These are phyloP conservation scores for Penicillium maclennaniae DNA, from an alignment of 495 filamentous ascomycete genomes.

Conservation along the genomic window DNA sequence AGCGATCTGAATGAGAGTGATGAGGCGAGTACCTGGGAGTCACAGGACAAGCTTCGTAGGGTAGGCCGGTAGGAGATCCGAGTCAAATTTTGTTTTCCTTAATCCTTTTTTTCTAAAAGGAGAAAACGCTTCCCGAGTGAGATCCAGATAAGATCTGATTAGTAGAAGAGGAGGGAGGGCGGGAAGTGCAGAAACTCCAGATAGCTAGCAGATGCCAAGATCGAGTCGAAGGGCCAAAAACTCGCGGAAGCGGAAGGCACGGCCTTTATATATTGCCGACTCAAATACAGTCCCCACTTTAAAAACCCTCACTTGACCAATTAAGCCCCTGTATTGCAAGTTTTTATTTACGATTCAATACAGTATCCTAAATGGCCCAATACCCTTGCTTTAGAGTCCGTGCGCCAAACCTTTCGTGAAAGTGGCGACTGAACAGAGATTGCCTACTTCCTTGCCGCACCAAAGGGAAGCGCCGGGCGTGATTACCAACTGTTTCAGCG, in stretches of 20 bases:
- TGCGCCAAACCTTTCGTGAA: conserved; percentile 39
- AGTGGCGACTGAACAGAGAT: conserved; percentile 42
- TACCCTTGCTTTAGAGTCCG: conserved; percentile 22
- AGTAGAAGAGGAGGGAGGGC: conserved; percentile 19
- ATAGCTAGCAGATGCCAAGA: conserved; percentile 45
- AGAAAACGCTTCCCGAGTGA: conserved; percentile 8
- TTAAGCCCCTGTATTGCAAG: conserved; percentile 15
- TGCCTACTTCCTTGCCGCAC: conserved; percentile 17
- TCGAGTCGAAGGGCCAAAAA: conserved; percentile 38
- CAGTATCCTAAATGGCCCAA: conserved; percentile 23
- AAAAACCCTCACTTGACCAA: too few species aligned
- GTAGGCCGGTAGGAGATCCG: conserved; percentile 24
- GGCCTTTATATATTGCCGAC: conserved; percentile 48
- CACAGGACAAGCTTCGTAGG: conserved; percentile 29
- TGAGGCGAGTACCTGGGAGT: conserved; percentile 15
- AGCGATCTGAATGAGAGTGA: conserved; percentile 30
- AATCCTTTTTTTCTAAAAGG: conserved; percentile 5
- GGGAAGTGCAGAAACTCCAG: conserved; percentile 30
- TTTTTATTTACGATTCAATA: background rate
- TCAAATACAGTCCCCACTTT: conserved; percentile 29
- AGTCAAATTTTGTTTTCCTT: background rate
- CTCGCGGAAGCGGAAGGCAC: conserved; percentile 41
- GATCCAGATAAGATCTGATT: conserved; percentile 14
- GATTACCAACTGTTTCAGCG: background rate
- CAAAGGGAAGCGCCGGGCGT: background rate